phyloP scores from a whole-genome alignment of 495 filamentous ascomycete species.

The Penicillium lividum region DNA sequence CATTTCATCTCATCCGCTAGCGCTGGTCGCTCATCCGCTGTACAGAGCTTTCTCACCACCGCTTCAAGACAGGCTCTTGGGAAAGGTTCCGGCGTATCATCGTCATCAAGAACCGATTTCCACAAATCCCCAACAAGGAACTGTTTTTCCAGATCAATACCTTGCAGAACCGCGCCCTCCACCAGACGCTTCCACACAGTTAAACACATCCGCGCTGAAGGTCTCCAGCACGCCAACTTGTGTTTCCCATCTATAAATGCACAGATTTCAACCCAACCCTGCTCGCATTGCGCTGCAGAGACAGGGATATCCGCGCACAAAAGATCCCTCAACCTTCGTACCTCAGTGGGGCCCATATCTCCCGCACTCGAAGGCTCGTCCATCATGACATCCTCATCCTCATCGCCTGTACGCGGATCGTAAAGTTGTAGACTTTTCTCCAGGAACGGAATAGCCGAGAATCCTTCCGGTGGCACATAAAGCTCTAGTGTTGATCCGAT shows the following conservation, averaged over 20 bases:
- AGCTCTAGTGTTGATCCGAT: slow-evolving; percentile 75
- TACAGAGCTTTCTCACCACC: slow-evolving; percentile 42
- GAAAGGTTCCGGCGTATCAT: slow-evolving; percentile 33
- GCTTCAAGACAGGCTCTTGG: slow-evolving; percentile 45
- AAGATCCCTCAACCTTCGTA: slow-evolving; percentile 19
- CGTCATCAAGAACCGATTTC: slow-evolving; percentile 49
- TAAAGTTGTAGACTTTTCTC: slow-evolving; percentile 38
- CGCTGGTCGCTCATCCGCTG: slow-evolving; percentile 21
- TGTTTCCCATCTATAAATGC: slow-evolving; percentile 44
- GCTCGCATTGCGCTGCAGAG: slow-evolving; percentile 43
- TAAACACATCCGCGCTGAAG: slow-evolving; percentile 42
- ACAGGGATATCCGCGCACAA: slow-evolving; percentile 50
- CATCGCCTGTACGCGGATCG: slow-evolving; percentile 25
- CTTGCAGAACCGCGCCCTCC: slow-evolving; percentile 46
- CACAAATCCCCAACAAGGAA: slow-evolving; percentile 51
- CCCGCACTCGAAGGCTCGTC: slow-evolving; percentile 8
- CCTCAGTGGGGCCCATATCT: slow-evolving; percentile 2
- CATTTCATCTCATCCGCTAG: slow-evolving; percentile 37
- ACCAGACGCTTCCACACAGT: slow-evolving; percentile 49
- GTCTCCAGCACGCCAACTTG: slow-evolving; percentile 37
- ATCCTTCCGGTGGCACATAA: slow-evolving; percentile 33
- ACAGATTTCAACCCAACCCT: slow-evolving; percentile 49
- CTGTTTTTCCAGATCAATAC: slow-evolving; percentile 45
- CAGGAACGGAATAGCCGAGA: slow-evolving; percentile 37
- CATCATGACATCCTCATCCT: slow-evolving; percentile 24